Evolutionary conservation across 2,329 filamentous ascomycete genomes (phyloP), one percentile per base, ranked within the genome.

Genomic region (Exophiala sideris): DNA sequence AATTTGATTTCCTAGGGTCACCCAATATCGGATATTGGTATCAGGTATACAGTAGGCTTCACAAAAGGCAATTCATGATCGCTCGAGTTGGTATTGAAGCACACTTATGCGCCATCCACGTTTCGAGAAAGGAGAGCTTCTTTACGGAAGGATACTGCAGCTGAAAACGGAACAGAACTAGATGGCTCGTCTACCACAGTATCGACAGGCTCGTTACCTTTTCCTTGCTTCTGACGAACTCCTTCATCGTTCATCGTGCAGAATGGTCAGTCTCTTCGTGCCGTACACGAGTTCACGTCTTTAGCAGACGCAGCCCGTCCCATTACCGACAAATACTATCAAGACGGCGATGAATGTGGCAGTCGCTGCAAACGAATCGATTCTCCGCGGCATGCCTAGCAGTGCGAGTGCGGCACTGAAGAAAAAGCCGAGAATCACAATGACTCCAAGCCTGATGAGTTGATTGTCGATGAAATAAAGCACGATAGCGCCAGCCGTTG

Each of bases 331-430:
- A 36, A 57, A 57, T 3, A 58, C 56, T 2, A 54, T 41, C 29
- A 55, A 39, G 6, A 60, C 51, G 6, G 51, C 50, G 7, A 45
- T 57, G 21, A 60, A 67, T 59, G 66, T 64, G 9, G 65, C 64
- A 14, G 66, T 67, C 3, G 65, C 67, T 8, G 61, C 61, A 57
- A 69, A 69, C 2, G 68, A 56, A 33, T 69, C 66, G 7, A 64
- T 56, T 40, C 55, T 64, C 32, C 52, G 63, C 1, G 64, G 64
- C 9, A 57, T 60, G 2, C 66, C 68, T 33, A 65, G 56, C 33
- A 64, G 29, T 2, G 59, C 54, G 33, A 69, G 48, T 1, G 54
- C 50, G 10, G 63, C 32, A 9, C 64, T 55, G 48, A 70, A 70
- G 3, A 65, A 16, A 0, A 57, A 57, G 2, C 63, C 65, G 44